A percentile compares a stretch with the other conserved stretches of the same genome.
phyloP scores from a whole-genome alignment of 768 basidiomycete species.

The Filobasidium wieringae region DNA sequence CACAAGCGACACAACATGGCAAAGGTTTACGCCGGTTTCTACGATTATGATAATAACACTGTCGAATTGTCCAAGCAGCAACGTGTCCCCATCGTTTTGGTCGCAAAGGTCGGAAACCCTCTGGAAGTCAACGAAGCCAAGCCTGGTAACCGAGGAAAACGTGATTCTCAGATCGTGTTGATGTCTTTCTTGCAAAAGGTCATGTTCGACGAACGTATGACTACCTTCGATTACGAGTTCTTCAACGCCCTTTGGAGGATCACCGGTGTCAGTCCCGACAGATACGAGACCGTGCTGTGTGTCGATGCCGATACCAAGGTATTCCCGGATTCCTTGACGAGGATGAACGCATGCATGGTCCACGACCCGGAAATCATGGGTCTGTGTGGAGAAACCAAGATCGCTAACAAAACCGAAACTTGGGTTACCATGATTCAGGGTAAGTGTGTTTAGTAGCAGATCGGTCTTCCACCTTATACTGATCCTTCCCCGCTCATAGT shows the following conservation, averaged over 20 bases:
- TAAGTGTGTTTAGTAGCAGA: constrained; percentile 39
- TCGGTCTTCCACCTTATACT: not conserved
- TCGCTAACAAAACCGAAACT: constrained; percentile 96
- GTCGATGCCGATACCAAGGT: constrained; percentile 98
- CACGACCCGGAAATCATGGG: constrained; percentile 98
- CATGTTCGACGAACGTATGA: constrained; percentile 99
- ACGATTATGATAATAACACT: constrained; percentile 83
- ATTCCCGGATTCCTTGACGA: constrained; percentile 91
- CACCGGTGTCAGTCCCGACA: constrained; percentile 89
- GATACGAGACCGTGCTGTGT: constrained; percentile 87
- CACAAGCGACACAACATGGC: constrained; percentile 99
- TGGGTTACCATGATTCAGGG: constrained; percentile 99
- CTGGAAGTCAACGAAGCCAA: constrained; percentile 77
- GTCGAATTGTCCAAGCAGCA: constrained; percentile 88
- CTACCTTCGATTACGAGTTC: constrained; percentile 98
- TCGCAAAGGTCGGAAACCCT: constrained; percentile 91
- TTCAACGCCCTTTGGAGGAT: constrained; percentile 96
- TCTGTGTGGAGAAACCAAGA: constrained; percentile 97
- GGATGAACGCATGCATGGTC: constrained; percentile 95
- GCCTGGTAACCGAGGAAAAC: constrained; percentile 96
- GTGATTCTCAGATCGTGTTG: constrained; percentile 92
- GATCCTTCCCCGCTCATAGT: constrained; percentile 47
- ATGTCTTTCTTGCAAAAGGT: constrained; percentile 98
- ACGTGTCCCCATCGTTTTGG: constrained; percentile 85
- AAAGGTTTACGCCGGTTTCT: constrained; percentile 94